phyloP scores from a whole-genome alignment of 2,329 filamentous ascomycete species.

The Tolypocladium cylindrosporum region DNA sequence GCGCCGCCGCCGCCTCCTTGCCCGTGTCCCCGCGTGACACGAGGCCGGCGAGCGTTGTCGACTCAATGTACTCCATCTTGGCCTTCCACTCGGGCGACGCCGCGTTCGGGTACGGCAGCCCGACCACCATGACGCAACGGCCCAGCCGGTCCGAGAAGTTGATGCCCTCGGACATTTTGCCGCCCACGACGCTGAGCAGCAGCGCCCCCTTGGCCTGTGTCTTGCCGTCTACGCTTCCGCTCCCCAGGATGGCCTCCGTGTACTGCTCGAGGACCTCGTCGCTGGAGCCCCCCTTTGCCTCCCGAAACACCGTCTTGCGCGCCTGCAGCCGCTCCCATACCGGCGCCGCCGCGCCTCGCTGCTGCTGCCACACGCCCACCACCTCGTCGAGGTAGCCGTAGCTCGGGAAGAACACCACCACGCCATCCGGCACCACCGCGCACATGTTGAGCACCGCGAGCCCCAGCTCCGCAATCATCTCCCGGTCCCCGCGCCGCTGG shows the following conservation, averaged over 20 bases:
- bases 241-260: conserved; percentile 51
- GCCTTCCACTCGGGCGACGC: conserved; percentile 88
- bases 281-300: conserved; percentile 42
- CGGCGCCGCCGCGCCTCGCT: conserved; percentile 17
- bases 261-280: conserved; percentile 71
- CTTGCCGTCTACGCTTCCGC: conserved; percentile 14
- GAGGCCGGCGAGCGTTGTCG: conserved; percentile 35
- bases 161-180: conserved; percentile 93
- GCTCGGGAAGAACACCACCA: conserved; percentile 93
- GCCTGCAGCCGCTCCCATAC: conserved; percentile 49
- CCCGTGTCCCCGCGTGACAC: conserved; percentile 1
- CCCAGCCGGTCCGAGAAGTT: conserved; percentile 92
- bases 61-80: conserved; percentile 77
- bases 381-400: conserved; percentile 83
- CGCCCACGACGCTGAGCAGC: conserved; percentile 83
- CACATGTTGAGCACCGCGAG: conserved; percentile 62
- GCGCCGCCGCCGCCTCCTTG: conserved; percentile 15
- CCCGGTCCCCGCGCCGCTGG: conserved; percentile 58
- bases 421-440: conserved; percentile 69
- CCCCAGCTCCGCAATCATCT: conserved; percentile 67
- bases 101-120: conserved; percentile 86
- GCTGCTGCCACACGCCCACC: conserved; percentile 48
- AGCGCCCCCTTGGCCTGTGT: conserved; percentile 51
- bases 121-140: conserved; percentile 82
- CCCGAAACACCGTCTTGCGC: conserved; percentile 54